phyloP scores from a whole-genome alignment of 139 green algal genomes.

The Tetradesmus lagerheimii region DNA sequence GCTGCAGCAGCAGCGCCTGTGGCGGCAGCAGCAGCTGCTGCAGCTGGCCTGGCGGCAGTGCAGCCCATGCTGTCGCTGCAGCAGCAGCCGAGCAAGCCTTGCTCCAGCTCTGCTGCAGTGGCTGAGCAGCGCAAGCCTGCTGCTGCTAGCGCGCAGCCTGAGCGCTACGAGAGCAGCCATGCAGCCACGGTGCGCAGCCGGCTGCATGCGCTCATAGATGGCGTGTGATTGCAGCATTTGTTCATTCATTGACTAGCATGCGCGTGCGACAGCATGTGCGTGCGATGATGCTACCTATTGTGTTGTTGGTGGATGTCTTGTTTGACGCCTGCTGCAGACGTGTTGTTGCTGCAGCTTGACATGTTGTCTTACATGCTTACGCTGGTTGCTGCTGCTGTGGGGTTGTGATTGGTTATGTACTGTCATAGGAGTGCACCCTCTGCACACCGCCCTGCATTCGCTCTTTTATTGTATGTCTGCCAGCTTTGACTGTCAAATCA shows the following conservation, averaged over 20 bases:
- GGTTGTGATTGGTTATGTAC: neutral
- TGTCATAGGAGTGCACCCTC: neutral
- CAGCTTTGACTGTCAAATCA: neutral
- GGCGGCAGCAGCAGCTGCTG: neutral
- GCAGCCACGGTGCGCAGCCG: slow-evolving; percentile 4
- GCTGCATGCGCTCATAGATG: slow-evolving; percentile 15
- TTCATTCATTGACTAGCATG: neutral
- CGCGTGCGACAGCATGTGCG: neutral
- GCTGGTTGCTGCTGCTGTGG: neutral
- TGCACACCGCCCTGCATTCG: neutral
- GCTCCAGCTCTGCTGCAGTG: slow-evolving; percentile 9
- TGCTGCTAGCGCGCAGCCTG: neutral
- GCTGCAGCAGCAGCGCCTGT: neutral
- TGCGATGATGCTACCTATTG: neutral
- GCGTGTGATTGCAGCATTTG: neutral
- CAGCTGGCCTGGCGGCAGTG: slow-evolving; percentile 3
- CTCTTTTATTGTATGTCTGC: neutral
- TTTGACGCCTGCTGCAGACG: neutral
- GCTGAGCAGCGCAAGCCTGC: neutral
- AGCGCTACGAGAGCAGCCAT: neutral
- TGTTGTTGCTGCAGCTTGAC: neutral
- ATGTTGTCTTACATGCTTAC: neutral
- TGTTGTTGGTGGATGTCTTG: neutral
- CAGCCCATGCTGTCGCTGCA: slow-evolving; percentile 6
- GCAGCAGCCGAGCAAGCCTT: slow-evolving; percentile 1